These are phyloP conservation scores for Pseudisothecium myosuroides DNA, from an alignment of 225 moss, liverwort and hornwort species.

Conservation along the genomic window DNA sequence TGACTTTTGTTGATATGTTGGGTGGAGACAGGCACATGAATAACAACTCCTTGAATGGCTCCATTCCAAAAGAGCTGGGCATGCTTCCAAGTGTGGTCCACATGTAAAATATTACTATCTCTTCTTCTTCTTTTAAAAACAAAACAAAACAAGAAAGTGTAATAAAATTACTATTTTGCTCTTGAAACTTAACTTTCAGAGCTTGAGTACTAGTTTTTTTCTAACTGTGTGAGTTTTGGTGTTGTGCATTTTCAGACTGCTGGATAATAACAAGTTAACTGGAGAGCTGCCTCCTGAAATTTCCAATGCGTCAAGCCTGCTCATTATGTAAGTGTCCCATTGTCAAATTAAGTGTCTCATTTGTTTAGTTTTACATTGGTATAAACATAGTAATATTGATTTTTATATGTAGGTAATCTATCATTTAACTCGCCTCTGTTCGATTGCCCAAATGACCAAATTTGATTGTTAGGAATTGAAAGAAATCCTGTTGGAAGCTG, in stretches of 20 bases:
- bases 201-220: not conserved
- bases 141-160: not conserved
- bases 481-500: not conserved
- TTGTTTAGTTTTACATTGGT: not conserved
- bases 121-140: too few relatives aligned
- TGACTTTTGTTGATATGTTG: not conserved
- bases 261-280: constrained; percentile 53
- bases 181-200: not conserved
- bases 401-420: not conserved
- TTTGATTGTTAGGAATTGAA: not conserved
- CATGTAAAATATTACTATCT: constrained; percentile 9
- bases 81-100: constrained; percentile 22
- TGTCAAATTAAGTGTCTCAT: not conserved
- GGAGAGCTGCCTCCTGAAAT: constrained; percentile 58
- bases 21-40: constrained; percentile 74
- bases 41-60: constrained; percentile 67
- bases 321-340: constrained; percentile 43
- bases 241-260: constrained; percentile 10
- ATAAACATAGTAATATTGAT: not conserved
- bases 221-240: not conserved
- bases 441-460: not conserved
- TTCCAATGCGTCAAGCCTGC: constrained; percentile 7
- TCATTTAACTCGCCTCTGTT: not conserved
- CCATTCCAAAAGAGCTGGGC: constrained; percentile 47
- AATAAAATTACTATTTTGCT: too few relatives aligned